A percentile compares a stretch with the other conserved stretches of the same genome.
Conservation (phyloP, 495 filamentous ascomycete genomes). For the Lindgomyces ingoldianus region DNA sequence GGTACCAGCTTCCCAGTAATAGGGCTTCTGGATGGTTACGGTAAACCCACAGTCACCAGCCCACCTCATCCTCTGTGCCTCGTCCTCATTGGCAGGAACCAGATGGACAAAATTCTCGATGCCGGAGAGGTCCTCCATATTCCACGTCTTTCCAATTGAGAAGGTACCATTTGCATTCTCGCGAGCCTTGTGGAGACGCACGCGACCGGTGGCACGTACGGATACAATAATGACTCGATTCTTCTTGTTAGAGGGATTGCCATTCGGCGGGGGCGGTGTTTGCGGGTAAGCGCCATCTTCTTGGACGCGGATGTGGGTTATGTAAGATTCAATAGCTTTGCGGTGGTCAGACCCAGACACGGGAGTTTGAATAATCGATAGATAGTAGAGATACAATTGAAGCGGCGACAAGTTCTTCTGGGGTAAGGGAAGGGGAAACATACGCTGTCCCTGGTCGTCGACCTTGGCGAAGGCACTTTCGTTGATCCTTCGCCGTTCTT, state of each 20-base stretch:
- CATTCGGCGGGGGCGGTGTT: conserved; percentile 74
- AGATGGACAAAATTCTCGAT: conserved; percentile 75
- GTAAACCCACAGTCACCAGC: conserved; percentile 79
- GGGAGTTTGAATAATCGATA: not conserved
- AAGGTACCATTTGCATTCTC: conserved; percentile 93
- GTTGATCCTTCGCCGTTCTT: conserved; percentile 91
- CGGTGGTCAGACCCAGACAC: conserved; percentile 12
- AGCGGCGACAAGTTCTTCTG: not conserved
- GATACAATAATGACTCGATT: conserved; percentile 86
- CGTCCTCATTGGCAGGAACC: conserved; percentile 53
- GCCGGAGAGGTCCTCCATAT: conserved; percentile 77
- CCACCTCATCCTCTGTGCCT: conserved; percentile 71
- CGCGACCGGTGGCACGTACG: conserved; percentile 85
- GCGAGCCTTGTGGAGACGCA: conserved; percentile 93
- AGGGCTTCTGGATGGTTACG: conserved; percentile 88
- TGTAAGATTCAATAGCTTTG: conserved; percentile 88
- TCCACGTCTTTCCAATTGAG: conserved; percentile 98
- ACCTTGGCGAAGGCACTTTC: conserved; percentile 88
- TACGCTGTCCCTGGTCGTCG: conserved; percentile 79
- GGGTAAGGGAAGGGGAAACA: conserved; percentile 41
- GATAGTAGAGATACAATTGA: conserved; percentile 5
- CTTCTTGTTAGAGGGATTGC: conserved; percentile 74
- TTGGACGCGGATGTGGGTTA: conserved; percentile 87
- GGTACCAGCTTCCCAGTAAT: conserved; percentile 92
- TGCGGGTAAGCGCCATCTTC: conserved; percentile 87